These are phyloP conservation scores for Trifolium dubium DNA, from an alignment of 306 rosid species.

Conservation along the genomic window DNA sequence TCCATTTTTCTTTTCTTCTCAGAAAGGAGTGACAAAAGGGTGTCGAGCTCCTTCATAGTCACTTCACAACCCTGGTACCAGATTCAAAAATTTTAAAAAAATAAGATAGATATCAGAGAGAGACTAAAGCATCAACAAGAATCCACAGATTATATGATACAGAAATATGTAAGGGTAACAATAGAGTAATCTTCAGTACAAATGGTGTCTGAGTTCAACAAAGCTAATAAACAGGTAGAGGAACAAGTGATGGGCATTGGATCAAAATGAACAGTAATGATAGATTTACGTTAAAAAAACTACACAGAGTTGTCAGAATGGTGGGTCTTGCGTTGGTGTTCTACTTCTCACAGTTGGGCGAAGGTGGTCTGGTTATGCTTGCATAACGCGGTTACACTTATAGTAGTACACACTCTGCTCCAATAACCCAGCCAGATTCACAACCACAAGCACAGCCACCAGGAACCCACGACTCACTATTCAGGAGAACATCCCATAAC, in stretches of 20 bases:
- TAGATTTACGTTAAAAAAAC: not conserved
- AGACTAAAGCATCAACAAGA: conserved; percentile 27
- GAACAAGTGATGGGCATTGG: not conserved
- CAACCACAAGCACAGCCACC: not conserved
- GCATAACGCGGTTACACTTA: not conserved
- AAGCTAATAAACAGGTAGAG: conserved; percentile 6
- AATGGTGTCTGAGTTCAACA: conserved; percentile 4
- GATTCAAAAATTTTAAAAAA: not conserved
- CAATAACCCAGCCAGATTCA: not conserved
- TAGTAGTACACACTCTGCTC: not conserved
- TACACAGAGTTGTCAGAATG: conserved; percentile 13
- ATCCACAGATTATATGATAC: conserved; percentile 5
- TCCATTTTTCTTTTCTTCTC: conserved; percentile 98
- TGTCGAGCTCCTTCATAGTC: conserved; percentile 84
- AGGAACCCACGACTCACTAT: not conserved
- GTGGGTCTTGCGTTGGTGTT: not conserved
- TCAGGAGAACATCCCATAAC: not conserved
- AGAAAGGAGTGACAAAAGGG: conserved; percentile 71
- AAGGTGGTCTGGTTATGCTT: not conserved
- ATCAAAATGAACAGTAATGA: not conserved
- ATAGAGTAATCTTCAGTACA: not conserved
- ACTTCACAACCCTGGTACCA: conserved; percentile 85
- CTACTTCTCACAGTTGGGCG: not conserved
- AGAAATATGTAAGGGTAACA: conserved; percentile 5
- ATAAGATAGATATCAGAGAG: conserved; percentile 12